A percentile compares a stretch with the other conserved stretches of the same genome.
phyloP scores from a whole-genome alignment of 208 protist genomes.

The Acanthamoeba lenticulata region DNA sequence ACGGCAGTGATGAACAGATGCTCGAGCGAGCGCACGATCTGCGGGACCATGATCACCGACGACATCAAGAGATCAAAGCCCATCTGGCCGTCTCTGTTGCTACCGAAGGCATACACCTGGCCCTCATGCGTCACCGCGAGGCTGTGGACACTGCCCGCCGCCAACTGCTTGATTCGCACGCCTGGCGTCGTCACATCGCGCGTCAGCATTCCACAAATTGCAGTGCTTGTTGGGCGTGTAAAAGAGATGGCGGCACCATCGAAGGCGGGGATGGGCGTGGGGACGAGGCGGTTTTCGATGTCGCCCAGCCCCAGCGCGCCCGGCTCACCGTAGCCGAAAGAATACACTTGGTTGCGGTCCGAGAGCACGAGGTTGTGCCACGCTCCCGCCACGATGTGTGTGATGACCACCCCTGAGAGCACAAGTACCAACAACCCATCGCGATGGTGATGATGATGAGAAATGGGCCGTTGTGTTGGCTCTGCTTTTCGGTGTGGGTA shows the following conservation, averaged over 20 bases:
- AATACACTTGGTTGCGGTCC: background rate
- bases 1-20: background rate
- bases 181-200: background rate
- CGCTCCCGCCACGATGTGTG: background rate
- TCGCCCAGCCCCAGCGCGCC: background rate
- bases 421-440: background rate
- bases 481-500: background rate
- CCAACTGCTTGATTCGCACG: background rate
- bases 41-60: background rate
- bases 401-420: background rate
- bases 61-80: background rate
- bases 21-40: background rate
- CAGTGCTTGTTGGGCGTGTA: background rate
- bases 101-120: background rate
- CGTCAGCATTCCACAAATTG: no score
- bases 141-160: background rate
- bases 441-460: no score
- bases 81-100: background rate
- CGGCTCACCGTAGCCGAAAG: background rate
- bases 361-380: background rate
- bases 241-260: background rate
- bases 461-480: no score
- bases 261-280: background rate
- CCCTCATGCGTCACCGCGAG: background rate
- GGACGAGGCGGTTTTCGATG: background rate